phyloP scores from a whole-genome alignment of 1,284 basidiomycete genomes.

The Ceratobasidium sp. region DNA sequence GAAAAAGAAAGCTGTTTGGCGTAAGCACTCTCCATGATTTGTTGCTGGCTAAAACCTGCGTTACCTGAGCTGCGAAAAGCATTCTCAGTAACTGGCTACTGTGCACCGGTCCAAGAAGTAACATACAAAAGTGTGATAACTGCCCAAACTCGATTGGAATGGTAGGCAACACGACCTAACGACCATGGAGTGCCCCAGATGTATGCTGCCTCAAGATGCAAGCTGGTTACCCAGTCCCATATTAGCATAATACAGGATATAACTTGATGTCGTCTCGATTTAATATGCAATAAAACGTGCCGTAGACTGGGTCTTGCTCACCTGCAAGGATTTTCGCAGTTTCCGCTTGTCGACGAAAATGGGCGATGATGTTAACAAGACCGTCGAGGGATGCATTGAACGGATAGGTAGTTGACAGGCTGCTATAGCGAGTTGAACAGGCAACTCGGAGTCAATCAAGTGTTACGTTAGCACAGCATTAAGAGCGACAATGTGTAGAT shows the following conservation, averaged over 20 bases:
- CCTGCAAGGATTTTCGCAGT: no score
- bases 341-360: no score
- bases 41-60: background rate
- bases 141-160: conserved; percentile 29
- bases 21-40: background rate
- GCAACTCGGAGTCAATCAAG: no score
- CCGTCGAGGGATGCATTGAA: no score
- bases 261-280: no score
- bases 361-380: no score
- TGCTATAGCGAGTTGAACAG: no score
- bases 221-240: conserved; percentile 1
- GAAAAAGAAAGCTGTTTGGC: background rate
- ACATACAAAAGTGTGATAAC: background rate
- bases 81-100: background rate
- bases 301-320: no score
- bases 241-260: conserved; percentile 14
- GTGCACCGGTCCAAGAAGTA: background rate
- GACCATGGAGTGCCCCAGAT: conserved; percentile 29
- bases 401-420: no score
- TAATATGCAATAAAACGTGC: no score
- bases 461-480: no score
- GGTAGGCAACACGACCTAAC: background rate
- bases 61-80: background rate
- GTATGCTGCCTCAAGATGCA: conserved; percentile 2
- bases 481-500: no score